phyloP scores from a whole-genome alignment of 1,284 basidiomycete species.

The Puccinia coronata region DNA sequence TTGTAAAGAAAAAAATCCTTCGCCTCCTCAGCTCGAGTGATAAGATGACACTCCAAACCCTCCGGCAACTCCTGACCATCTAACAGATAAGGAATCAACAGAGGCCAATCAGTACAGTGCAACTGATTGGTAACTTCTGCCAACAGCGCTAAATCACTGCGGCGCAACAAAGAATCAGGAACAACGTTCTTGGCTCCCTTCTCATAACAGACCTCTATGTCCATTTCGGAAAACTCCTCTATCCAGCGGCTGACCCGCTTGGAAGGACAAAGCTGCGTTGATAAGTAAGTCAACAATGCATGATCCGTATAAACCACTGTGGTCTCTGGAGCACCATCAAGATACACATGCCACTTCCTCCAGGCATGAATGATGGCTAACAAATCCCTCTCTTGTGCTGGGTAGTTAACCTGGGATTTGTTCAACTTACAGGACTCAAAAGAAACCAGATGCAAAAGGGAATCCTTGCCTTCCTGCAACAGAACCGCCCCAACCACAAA shows the following conservation, averaged over 20 bases:
- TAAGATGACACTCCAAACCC: neutral
- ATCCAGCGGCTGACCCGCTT: neutral
- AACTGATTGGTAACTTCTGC: neutral
- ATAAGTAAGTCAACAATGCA: neutral
- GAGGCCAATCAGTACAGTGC: neutral
- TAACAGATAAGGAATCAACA: slow-evolving; percentile 1
- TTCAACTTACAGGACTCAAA: no score
- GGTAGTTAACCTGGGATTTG: slow-evolving; percentile 50
- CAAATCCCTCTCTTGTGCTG: slow-evolving; percentile 49
- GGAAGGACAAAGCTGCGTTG: neutral
- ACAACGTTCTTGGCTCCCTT: neutral
- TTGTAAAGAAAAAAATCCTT: neutral
- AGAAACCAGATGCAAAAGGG: slow-evolving; percentile 24
- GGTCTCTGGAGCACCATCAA: no score
- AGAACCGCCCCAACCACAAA: slow-evolving; percentile 36
- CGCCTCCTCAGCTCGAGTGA: neutral
- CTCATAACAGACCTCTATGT: neutral
- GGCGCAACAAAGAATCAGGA: neutral
- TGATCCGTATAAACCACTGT: no score
- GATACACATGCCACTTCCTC: no score
- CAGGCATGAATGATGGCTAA: slow-evolving; percentile 50
- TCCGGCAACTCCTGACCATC: neutral
- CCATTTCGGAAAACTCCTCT: slow-evolving; percentile 21
- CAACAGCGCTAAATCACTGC: neutral
- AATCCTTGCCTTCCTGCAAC: slow-evolving; percentile 9